A percentile compares a stretch with the other conserved stretches of the same genome.
phyloP scores from a whole-genome alignment of 2,329 filamentous ascomycete genomes.

The Aspergillus alliaceus region DNA sequence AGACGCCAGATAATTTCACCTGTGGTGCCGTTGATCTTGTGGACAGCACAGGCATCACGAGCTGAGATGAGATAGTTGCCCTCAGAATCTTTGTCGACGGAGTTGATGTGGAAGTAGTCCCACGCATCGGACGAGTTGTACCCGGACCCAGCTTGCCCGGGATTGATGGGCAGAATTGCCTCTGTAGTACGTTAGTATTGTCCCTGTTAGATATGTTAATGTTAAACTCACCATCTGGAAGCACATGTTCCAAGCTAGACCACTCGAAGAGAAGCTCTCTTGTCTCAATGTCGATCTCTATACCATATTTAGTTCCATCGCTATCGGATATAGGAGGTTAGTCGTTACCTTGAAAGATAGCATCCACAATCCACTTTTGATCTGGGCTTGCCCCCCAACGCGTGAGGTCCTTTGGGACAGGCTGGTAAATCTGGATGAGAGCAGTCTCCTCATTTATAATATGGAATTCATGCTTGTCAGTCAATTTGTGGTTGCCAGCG shows the following conservation, averaged over 20 bases:
- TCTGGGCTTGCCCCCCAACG: constrained; percentile 48
- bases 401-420: constrained; percentile 47
- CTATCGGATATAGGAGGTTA: not conserved
- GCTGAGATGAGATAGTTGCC: constrained; percentile 52
- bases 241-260: constrained; percentile 58
- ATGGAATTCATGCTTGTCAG: constrained; percentile 58
- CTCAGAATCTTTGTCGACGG: constrained; percentile 39
- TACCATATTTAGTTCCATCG: not conserved
- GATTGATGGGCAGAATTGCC: constrained; percentile 48
- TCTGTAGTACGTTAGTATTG: constrained; percentile 31
- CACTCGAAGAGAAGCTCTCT: constrained; percentile 60
- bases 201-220: constrained; percentile 7
- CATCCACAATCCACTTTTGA: constrained; percentile 59
- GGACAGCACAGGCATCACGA: constrained; percentile 47
- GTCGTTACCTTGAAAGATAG: constrained; percentile 51
- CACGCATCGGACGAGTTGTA: constrained; percentile 43
- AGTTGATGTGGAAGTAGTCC: constrained; percentile 55
- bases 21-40: constrained; percentile 49
- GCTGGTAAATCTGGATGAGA: constrained; percentile 56
- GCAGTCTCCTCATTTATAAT: constrained; percentile 55
- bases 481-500: constrained; percentile 49
- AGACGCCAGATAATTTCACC: constrained; percentile 52
- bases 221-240: constrained; percentile 45
- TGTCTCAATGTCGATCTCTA: constrained; percentile 51
- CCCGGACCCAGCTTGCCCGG: constrained; percentile 44